Percentiles rank a stretch among this genome's conserved stretches.
Evolutionary conservation across 192 early-diverging fungal species (phyloP).

Genomic region (Rhizoclosmatium globosum): DNA sequence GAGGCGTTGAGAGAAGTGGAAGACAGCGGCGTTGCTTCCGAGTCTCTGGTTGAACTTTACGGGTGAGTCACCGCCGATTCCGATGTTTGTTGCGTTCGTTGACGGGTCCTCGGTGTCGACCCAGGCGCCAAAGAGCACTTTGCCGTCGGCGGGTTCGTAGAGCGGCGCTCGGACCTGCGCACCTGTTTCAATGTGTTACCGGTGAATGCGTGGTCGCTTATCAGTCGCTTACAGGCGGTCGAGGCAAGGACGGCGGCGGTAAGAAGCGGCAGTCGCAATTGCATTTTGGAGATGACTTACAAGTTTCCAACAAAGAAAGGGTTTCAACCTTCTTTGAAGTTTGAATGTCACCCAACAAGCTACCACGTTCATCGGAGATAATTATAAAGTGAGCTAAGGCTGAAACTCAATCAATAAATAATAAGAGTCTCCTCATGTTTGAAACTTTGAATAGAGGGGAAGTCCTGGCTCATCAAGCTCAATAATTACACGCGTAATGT

Average conservation of each 20-base stretch:
- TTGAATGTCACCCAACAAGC: no score
- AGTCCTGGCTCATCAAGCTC: no score
- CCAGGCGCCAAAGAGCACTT: constrained; percentile 26
- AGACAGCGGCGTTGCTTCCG: constrained; percentile 43
- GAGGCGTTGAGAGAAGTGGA: constrained; percentile 46
- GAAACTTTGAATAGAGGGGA: no score
- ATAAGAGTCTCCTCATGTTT: no score
- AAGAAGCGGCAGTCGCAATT: background rate
- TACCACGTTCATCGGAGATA: no score
- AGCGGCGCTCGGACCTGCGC: background rate
- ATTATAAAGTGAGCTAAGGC: no score
- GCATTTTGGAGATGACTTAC: no score
- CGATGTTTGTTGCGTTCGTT: background rate
- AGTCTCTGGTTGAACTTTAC: constrained; percentile 46
- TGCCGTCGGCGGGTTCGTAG: constrained; percentile 42
- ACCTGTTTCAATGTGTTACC: background rate
- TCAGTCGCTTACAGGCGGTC: background rate
- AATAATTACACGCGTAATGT: no score
- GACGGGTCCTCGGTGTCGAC: constrained; percentile 16
- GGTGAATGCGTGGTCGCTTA: background rate
- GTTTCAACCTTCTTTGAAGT: no score
- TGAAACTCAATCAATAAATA: no score
- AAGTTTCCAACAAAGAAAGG: no score
- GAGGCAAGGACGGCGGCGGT: background rate
- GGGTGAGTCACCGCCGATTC: constrained; percentile 42